These are phyloP conservation scores for Stevia rebaudiana DNA, from an alignment of 140 eudicot species.

Conservation along the genomic window DNA sequence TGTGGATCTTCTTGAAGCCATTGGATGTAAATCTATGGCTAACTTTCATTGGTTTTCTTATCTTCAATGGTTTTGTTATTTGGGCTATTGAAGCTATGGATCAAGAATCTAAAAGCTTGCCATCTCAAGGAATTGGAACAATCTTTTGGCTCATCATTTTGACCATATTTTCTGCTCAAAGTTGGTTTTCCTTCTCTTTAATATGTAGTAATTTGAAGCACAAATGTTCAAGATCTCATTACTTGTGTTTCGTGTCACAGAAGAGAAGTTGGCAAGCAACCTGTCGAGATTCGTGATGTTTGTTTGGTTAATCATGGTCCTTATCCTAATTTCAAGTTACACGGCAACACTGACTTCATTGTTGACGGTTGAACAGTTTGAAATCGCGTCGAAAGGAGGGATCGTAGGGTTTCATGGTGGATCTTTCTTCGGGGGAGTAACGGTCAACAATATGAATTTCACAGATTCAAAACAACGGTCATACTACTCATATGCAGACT, in stretches of 20 bases:
- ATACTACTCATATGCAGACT: conserved; percentile 22
- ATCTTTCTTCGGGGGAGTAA: conserved; percentile 22
- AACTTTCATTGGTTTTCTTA: conserved; percentile 14
- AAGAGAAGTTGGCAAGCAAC: conserved; percentile 26
- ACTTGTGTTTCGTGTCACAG: conserved; percentile 17
- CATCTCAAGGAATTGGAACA: conserved; percentile 30
- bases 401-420: conserved; percentile 23
- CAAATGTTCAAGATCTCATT: neutral
- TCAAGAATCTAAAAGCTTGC: conserved; percentile 25
- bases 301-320: conserved; percentile 31
- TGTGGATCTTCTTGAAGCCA: conserved; percentile 48
- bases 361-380: conserved; percentile 31
- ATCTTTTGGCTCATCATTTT: conserved; percentile 37
- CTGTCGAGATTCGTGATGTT: conserved; percentile 25
- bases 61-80: conserved; percentile 20
- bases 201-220: neutral
- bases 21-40: conserved; percentile 29
- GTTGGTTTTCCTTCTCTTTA: conserved; percentile 23
- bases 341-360: conserved; percentile 29
- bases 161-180: conserved; percentile 44
- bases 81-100: conserved; percentile 35
- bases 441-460: conserved; percentile 20
- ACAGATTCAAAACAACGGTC: conserved; percentile 8
- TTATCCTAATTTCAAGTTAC: conserved; percentile 39
- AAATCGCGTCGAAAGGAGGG: conserved; percentile 23